Percentiles rank a stretch among this genome's conserved stretches.
phyloP scores from a whole-genome alignment of 2,329 filamentous ascomycete genomes.

The Apiospora malaysiana region DNA sequence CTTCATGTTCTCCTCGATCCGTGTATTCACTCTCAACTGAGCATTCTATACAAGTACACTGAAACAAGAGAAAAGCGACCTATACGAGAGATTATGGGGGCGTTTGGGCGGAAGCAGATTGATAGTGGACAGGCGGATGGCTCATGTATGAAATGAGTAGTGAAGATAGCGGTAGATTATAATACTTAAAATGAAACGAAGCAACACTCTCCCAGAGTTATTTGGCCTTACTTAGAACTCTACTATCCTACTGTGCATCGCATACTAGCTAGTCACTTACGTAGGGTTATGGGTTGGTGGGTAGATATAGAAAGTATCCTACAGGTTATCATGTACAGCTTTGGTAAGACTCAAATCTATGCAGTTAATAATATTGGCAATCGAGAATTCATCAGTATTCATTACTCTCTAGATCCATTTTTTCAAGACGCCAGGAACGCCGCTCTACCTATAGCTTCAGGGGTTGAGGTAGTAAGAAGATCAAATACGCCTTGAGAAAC shows the following conservation, averaged over 20 bases:
- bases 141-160: conserved; percentile 16
- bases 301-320: neutral
- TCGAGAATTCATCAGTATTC: conserved; percentile 18
- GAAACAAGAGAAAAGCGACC: neutral
- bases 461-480: conserved; percentile 8
- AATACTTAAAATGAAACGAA: neutral
- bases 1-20: neutral
- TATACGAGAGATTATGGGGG: neutral
- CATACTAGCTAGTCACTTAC: neutral
- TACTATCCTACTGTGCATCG: too few species aligned
- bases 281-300: too few species aligned
- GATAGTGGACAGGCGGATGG: neutral
- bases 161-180: neutral
- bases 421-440: conserved; percentile 17
- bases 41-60: neutral
- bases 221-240: neutral
- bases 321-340: neutral
- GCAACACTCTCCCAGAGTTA: neutral
- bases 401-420: conserved; percentile 14
- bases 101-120: neutral
- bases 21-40: neutral
- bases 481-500: conserved; percentile 14
- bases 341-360: neutral
- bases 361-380: neutral
- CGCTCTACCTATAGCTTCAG: conserved; percentile 5